These are phyloP conservation scores for Saturnispora diversa DNA, from an alignment of 805 yeast species.

Conservation along the genomic window DNA sequence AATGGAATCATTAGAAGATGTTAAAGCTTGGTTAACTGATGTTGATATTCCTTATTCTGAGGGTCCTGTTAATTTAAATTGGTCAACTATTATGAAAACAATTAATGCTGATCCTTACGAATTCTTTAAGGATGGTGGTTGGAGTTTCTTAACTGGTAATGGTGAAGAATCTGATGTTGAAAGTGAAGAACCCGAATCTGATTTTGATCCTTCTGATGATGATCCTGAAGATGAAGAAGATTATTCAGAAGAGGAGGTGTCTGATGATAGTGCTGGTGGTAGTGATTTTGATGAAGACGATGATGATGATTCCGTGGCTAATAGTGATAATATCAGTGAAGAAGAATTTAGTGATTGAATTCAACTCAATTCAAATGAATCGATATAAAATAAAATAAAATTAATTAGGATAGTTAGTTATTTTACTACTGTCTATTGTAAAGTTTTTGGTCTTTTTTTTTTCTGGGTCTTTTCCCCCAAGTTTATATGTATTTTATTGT, in stretches of 20 bases:
- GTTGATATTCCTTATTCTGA: constrained; percentile 93
- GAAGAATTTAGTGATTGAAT: constrained; percentile 16
- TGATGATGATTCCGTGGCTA: constrained; percentile 13
- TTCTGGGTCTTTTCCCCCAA: no score
- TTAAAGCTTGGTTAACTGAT: constrained; percentile 95
- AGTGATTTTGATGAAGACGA: constrained; percentile 21
- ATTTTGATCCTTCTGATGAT: constrained; percentile 57
- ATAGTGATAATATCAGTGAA: constrained; percentile 18
- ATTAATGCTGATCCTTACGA: constrained; percentile 87
- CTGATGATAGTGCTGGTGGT: constrained; percentile 20
- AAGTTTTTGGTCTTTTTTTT: no score
- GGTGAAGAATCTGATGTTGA: constrained; percentile 70
- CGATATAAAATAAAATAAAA: no score
- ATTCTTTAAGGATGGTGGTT: constrained; percentile 91
- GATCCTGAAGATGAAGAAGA: constrained; percentile 50
- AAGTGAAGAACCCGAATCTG: constrained; percentile 58
- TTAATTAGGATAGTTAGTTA: no score
- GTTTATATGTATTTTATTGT: background rate
- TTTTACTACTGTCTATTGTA: no score
- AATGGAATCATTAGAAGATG: constrained; percentile 81
- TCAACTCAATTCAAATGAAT: background rate
- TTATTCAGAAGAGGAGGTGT: constrained; percentile 27
- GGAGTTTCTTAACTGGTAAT: constrained; percentile 87
- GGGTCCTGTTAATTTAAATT: constrained; percentile 91
- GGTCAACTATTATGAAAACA: constrained; percentile 94